phyloP scores from a whole-genome alignment of 495 filamentous ascomycete genomes.

The Lasiosphaeria miniovina region DNA sequence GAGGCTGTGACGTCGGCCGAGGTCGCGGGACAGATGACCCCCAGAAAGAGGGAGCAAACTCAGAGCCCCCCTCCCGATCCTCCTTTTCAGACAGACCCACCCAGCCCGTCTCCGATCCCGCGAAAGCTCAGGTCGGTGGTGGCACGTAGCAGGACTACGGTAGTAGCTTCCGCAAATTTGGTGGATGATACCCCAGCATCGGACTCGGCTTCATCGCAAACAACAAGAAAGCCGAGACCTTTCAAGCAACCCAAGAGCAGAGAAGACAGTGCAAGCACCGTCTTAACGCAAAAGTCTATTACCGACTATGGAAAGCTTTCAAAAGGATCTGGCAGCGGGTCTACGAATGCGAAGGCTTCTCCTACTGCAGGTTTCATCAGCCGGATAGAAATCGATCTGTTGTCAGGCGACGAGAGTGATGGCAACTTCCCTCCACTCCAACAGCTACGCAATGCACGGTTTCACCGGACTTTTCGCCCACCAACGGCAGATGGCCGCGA shows the following conservation, averaged over 20 bases:
- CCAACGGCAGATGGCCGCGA: background rate
- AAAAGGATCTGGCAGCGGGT: background rate
- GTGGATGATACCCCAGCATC: no score
- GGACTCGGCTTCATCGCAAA: background rate
- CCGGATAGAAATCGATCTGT: constrained; percentile 5
- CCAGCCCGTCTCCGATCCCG: background rate
- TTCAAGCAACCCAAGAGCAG: constrained; percentile 30
- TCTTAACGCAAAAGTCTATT: constrained; percentile 16
- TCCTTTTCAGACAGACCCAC: background rate
- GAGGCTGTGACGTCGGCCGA: constrained; percentile 4
- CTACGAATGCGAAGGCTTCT: background rate
- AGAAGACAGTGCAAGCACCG: constrained; percentile 1
- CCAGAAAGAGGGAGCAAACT: constrained; percentile 12
- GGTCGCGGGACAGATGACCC: constrained; percentile 7
- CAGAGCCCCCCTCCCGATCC: background rate
- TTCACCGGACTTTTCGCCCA: background rate
- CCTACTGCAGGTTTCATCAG: background rate
- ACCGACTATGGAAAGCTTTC: constrained; percentile 14
- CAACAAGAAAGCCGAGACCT: constrained; percentile 10
- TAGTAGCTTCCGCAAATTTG: background rate
- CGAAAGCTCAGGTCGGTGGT: background rate
- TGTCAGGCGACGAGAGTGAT: constrained; percentile 16
- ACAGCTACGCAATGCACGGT: background rate
- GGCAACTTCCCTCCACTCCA: background rate
- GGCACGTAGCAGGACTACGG: background rate